phyloP scores from a whole-genome alignment of 805 yeast species.

The Pichia heedii region DNA sequence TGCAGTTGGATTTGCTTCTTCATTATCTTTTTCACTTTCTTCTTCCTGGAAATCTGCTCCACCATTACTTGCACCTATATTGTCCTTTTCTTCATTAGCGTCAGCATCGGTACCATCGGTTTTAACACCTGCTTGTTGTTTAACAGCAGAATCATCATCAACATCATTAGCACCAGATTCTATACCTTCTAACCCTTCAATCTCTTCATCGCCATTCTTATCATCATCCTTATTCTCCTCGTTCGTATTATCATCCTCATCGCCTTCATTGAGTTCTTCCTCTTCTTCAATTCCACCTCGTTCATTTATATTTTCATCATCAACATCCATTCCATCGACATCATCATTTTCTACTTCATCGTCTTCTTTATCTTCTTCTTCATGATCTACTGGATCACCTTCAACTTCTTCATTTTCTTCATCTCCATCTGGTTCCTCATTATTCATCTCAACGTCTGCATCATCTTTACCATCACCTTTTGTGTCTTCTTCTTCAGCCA shows the following conservation, averaged over 20 bases:
- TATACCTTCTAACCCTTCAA: conserved; percentile 23
- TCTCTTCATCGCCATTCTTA: conserved; percentile 25
- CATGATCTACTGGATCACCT: conserved; percentile 21
- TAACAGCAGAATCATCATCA: conserved; percentile 27
- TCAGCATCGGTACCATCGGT: conserved; percentile 32
- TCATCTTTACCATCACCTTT: conserved; percentile 19
- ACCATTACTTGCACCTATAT: conserved; percentile 59
- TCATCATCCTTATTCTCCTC: conserved; percentile 20
- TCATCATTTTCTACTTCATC: conserved; percentile 25
- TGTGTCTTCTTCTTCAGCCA: conserved; percentile 16
- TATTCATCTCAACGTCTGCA: conserved; percentile 23
- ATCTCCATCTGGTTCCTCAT: conserved; percentile 21
- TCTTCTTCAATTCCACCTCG: conserved; percentile 26
- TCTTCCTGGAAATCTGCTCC: conserved; percentile 30
- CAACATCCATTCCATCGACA: conserved; percentile 14
- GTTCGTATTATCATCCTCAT: conserved; percentile 18
- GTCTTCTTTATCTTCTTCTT: conserved; percentile 21
- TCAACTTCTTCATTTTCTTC: conserved; percentile 21
- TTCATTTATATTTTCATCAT: conserved; percentile 16
- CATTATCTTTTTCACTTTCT: conserved; percentile 34
- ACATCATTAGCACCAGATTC: conserved; percentile 28
- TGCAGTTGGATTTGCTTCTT: conserved; percentile 36
- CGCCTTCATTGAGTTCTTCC: conserved; percentile 21
- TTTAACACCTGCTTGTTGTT: conserved; percentile 26
- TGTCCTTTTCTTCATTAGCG: conserved; percentile 39